A percentile compares a stretch with the other conserved stretches of the same genome.
Evolutionary conservation across 257 asterid genomes (phyloP).

Genomic region (Jacaranda mimosifolia): DNA sequence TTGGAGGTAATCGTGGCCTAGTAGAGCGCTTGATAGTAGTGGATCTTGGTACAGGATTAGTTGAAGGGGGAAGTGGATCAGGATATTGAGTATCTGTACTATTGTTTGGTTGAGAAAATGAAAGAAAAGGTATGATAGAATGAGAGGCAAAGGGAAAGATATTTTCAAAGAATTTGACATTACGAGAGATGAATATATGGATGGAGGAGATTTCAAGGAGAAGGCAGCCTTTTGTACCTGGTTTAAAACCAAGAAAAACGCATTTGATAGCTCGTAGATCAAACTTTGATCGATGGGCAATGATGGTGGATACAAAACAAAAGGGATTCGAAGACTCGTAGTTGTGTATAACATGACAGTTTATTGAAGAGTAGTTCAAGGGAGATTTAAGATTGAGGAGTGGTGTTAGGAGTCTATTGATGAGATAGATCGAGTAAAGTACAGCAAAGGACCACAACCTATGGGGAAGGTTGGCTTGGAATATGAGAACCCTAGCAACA

Average conservation of each 20-base stretch:
- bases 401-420: no score
- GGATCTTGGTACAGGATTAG: neutral
- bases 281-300: neutral
- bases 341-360: no score
- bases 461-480: no score
- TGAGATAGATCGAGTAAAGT: no score
- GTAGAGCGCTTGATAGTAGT: neutral
- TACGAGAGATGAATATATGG: neutral
- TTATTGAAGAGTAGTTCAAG: no score
- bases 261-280: neutral
- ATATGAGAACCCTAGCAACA: no score
- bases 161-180: neutral
- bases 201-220: neutral
- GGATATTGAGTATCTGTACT: neutral
- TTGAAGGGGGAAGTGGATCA: neutral
- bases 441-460: no score
- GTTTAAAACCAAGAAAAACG: neutral
- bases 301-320: no score
- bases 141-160: neutral
- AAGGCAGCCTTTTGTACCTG: neutral
- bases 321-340: no score
- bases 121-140: neutral
- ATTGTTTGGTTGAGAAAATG: neutral
- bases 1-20: neutral
- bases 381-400: no score